Evolutionary conservation across 1,284 basidiomycete genomes (phyloP).

Genomic region (Ceratobasidium papillatum): DNA sequence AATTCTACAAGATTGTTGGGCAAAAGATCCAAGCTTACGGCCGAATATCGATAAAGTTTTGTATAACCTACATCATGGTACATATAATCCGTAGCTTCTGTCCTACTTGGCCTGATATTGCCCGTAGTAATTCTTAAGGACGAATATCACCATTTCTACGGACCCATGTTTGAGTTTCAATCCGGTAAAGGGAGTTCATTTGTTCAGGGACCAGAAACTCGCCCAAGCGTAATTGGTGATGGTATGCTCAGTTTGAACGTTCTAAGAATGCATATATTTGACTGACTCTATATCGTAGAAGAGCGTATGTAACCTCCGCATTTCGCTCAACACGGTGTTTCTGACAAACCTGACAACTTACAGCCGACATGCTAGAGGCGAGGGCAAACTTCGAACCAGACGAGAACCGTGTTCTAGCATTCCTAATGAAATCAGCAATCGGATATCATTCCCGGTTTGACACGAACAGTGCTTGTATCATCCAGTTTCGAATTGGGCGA

Average conservation of each 20-base stretch:
- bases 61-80: slow-evolving; percentile 8
- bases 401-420: background rate
- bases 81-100: background rate
- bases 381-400: slow-evolving; percentile 10
- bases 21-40: background rate
- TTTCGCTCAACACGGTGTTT: background rate
- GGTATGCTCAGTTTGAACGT: background rate
- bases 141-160: slow-evolving; percentile 4
- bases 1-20: slow-evolving; percentile 19
- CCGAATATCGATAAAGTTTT: background rate
- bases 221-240: slow-evolving; percentile 30
- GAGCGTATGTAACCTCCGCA: slow-evolving; percentile 10
- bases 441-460: slow-evolving; percentile 2
- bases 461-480: background rate
- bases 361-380: slow-evolving; percentile 11
- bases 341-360: background rate
- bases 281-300: background rate
- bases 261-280: background rate
- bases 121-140: slow-evolving; percentile 6
- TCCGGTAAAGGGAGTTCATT: background rate
- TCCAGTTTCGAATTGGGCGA: slow-evolving; percentile 21
- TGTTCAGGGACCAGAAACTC: background rate
- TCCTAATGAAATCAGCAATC: slow-evolving; percentile 11
- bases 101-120: background rate
- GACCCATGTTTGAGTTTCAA: slow-evolving; percentile 2